Base-by-base conservation (phyloP, 768 basidiomycete species). In the Leccinum broughii region DNA sequence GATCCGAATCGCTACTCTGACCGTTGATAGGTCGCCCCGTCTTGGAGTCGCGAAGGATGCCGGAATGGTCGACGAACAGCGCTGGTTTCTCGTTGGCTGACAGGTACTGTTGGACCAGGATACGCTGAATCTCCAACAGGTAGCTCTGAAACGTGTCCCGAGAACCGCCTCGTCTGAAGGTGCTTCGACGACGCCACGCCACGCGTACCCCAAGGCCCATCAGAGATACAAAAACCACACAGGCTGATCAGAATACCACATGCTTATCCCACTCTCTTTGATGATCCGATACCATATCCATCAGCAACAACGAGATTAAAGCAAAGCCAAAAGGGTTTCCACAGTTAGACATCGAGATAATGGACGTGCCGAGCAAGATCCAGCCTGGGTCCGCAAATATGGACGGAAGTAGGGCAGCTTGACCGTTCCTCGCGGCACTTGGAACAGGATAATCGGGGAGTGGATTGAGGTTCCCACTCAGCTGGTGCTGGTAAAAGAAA, bases 241-340 rank as follows among this genome's bases (percentile, higher is more conserved):
- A 20, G 5, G 37, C 46, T 14, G 37, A 24, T 20, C 20, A 54
- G 3, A 15, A 56, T 7, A 72, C 87, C 75, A 92, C 89, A 96
- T 80, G 15, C 89, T 92, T 54, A 96, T 83, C 2, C 88, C 89
- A 62, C 95, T 89, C 64, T 97, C 95, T 76, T 98, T 98, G 80
- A 99, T 98, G 73, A 99, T 99, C 96, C 95, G 63, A 98, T 89
- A 5, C 96, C 95, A 68, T 93, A 96, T 1, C 96, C 96, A 65
- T 97, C 94, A 20, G 91, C 90, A 2, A 94, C 91, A 58, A 95
- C 26, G 26, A 26, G 26, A 26, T 26, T 26, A 26, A 26, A 26
- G 26, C 26, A 26, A 26, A 26, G 26, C 26, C 26, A 26, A 26
- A 26, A 24, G 95, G 95, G 74, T 99, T 97, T 2, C 96, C 95